Conservation (phyloP, 2,329 filamentous ascomycete species). For the Tolypocladium ovalisporum region DNA sequence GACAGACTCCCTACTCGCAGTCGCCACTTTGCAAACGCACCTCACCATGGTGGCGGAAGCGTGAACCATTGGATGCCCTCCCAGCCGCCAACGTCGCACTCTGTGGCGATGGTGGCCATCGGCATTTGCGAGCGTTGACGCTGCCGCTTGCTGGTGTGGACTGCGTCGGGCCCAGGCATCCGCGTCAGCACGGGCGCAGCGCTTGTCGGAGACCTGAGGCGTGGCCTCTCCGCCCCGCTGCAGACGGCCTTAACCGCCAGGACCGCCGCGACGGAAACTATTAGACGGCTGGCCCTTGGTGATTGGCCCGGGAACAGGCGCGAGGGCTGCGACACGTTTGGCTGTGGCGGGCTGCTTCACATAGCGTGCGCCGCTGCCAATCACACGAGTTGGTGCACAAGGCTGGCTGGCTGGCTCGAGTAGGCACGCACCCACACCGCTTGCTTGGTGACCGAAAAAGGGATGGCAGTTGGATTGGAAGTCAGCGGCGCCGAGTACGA, state of each 20-base stretch:
- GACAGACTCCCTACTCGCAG: background rate
- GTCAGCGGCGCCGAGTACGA: background rate
- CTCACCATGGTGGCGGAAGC: background rate
- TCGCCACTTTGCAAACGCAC: background rate
- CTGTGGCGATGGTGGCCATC: background rate
- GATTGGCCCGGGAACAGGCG: background rate
- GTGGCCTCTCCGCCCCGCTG: background rate
- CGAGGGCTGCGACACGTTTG: background rate
- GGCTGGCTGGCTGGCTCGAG: background rate
- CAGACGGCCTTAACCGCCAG: background rate
- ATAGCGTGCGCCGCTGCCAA: background rate
- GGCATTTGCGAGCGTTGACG: background rate
- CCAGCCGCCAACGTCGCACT: background rate
- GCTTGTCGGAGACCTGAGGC: background rate
- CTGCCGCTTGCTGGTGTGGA: background rate
- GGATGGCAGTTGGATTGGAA: background rate
- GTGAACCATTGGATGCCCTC: background rate
- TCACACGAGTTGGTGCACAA: background rate
- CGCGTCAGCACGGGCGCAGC: constrained; percentile 1
- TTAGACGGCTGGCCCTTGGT: background rate
- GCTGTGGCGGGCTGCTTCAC: background rate
- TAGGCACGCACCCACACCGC: background rate
- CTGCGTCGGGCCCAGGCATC: background rate
- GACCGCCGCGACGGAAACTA: background rate
- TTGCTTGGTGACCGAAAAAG: background rate